Evolutionary conservation across 192 early-diverging fungal genomes (phyloP).

Genomic region (Coemansia brasiliensis): DNA sequence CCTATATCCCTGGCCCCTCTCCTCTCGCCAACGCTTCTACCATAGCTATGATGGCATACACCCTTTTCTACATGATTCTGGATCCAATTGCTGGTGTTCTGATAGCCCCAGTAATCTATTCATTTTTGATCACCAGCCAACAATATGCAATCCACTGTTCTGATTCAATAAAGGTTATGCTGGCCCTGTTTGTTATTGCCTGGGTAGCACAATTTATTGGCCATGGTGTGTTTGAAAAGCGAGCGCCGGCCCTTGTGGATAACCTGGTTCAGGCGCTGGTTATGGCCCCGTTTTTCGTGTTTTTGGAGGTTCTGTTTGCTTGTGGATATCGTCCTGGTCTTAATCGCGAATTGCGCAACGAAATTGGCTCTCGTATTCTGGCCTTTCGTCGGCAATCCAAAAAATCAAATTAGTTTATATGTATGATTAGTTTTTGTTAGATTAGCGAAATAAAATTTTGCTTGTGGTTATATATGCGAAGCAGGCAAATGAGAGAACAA

Average conservation of each 20-base stretch:
- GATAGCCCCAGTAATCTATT: slow-evolving; percentile 62
- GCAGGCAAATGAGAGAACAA: too few species aligned
- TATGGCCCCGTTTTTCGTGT: slow-evolving; percentile 94
- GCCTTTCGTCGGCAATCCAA: slow-evolving; percentile 31
- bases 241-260: slow-evolving; percentile 85
- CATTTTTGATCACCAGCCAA: slow-evolving; percentile 66
- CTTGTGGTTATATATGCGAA: too few species aligned
- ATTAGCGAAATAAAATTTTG: not conserved
- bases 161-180: slow-evolving; percentile 57
- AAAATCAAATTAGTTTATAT: too few species aligned
- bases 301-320: slow-evolving; percentile 79
- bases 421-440: not conserved
- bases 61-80: slow-evolving; percentile 74
- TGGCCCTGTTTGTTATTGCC: slow-evolving; percentile 63
- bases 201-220: slow-evolving; percentile 93
- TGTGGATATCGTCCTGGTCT: slow-evolving; percentile 78
- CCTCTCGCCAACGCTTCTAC: slow-evolving; percentile 59
- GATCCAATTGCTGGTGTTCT: slow-evolving; percentile 62
- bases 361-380: slow-evolving; percentile 36
- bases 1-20: slow-evolving; percentile 37
- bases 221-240: slow-evolving; percentile 82
- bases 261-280: slow-evolving; percentile 87
- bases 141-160: slow-evolving; percentile 56
- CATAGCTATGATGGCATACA: slow-evolving; percentile 60
- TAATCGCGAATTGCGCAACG: slow-evolving; percentile 60